Conservation (phyloP, 345 rosid genomes). For the Eucalyptus curtisii region DNA sequence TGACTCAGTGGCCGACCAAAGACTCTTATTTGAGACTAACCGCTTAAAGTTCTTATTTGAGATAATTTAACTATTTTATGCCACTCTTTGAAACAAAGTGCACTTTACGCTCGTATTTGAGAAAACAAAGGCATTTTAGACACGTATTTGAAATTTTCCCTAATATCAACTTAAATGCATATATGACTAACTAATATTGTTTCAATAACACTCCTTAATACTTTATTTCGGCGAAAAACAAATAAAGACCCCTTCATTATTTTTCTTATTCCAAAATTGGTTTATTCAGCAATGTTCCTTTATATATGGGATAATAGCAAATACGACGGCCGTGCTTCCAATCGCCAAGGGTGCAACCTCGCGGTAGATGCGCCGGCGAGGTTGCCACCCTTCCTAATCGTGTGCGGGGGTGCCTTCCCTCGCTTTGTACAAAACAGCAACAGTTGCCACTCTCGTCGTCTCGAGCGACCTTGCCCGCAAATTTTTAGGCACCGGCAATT, state of each 20-base stretch:
- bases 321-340: not conserved
- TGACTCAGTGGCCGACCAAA: rapidly evolving
- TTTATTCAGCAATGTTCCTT: not conserved
- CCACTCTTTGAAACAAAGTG: rapidly evolving
- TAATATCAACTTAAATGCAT: not conserved
- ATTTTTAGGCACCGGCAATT: not conserved
- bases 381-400: not conserved
- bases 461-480: not conserved
- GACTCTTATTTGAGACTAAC: rapidly evolving
- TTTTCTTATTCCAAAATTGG: not conserved
- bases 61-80: rapidly evolving
- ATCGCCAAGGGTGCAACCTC: not conserved
- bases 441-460: not conserved
- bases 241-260: not conserved
- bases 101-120: rapidly evolving
- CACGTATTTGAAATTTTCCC: no score
- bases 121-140: no score
- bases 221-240: not conserved
- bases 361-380: not conserved
- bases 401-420: not conserved
- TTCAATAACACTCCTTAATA: not conserved
- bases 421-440: not conserved
- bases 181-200: not conserved
- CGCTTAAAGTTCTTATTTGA: no score
- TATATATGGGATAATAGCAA: not conserved